Conservation (phyloP, 441 rosid species). For the Eruca vesicaria region DNA sequence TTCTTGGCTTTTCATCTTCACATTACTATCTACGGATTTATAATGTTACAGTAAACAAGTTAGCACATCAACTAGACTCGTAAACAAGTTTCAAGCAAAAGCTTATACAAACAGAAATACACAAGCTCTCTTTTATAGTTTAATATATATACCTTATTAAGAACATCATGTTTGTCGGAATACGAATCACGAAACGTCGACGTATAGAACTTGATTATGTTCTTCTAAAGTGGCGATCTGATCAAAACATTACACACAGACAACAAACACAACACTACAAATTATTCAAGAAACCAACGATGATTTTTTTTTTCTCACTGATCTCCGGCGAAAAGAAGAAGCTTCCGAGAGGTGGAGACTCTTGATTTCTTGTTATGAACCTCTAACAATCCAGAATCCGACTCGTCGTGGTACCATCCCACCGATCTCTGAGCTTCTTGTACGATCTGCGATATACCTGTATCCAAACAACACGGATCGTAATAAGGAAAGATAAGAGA, state of each 20-base stretch:
- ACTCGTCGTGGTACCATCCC: constrained; percentile 77
- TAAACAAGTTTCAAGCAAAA: background rate
- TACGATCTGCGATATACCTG: constrained; percentile 71
- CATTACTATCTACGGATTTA: background rate
- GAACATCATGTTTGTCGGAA: background rate
- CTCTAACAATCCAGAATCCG: constrained; percentile 43
- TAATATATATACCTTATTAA: background rate
- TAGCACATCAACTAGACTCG: no score
- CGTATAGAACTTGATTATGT: background rate
- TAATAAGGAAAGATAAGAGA: background rate
- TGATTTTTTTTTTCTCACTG: background rate
- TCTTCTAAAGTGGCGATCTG: background rate
- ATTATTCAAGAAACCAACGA: background rate
- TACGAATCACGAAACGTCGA: background rate
- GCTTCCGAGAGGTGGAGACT: constrained; percentile 38
- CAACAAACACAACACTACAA: background rate
- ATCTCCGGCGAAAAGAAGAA: constrained; percentile 23
- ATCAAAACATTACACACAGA: background rate
- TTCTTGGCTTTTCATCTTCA: background rate
- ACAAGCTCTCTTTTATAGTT: background rate
- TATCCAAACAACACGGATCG: background rate
- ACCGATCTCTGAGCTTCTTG: constrained; percentile 78
- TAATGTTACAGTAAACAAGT: no score
- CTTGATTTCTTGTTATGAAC: constrained; percentile 26
- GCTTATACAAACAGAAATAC: background rate